Evolutionary conservation across 139 green algal species (phyloP), one percentile per base, ranked within the genome.

Genomic region (Microglena sp.): DNA sequence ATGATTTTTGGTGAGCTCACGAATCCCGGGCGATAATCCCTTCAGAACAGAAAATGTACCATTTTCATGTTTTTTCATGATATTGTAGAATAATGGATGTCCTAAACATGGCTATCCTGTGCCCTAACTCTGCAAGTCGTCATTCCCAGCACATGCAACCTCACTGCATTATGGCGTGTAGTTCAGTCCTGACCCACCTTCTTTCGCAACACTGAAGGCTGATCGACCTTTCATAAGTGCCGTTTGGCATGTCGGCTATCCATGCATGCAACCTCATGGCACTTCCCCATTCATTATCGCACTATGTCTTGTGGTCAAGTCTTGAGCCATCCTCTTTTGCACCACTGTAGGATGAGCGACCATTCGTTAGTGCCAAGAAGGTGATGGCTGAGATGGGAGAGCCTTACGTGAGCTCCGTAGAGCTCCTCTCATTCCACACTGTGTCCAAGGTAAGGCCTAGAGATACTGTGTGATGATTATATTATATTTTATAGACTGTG

Each of bases 291-390:
- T 50, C 40, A 50, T 24, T 18, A 11, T 24, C 15, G 40, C 18
- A 11, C 15, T 50, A 11, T 50, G 40, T 24, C 40, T 50, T 11
- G 40, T 11, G 15, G 40, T 18, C 40, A 11, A 11, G 40, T 50
- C 11, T 18, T 50, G 40, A 50, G 11, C 40, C 11, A 50, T 50
- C 15, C 40, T 24, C 40, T 11, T 18, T 18, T n/a, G n/a, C 40
- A 50, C 40, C 40, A 50, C 40, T 26, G 50, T 32, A 73, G 69
- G 86, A 93, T 26, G 82, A 93, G 65, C 74, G 77, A 53, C 84
- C 82, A 1, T 97, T 97, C 71, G 62, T 92, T 3, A 73, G 45
- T 24, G 82, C 83, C 58, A 91, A 88, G 73, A 93, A 96, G 73
- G 84, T 91, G 2, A 57, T 94, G 63, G 26, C 33, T 27, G 81